phyloP scores from a whole-genome alignment of 73 alveolate species.

The Uronychia binucleata region DNA sequence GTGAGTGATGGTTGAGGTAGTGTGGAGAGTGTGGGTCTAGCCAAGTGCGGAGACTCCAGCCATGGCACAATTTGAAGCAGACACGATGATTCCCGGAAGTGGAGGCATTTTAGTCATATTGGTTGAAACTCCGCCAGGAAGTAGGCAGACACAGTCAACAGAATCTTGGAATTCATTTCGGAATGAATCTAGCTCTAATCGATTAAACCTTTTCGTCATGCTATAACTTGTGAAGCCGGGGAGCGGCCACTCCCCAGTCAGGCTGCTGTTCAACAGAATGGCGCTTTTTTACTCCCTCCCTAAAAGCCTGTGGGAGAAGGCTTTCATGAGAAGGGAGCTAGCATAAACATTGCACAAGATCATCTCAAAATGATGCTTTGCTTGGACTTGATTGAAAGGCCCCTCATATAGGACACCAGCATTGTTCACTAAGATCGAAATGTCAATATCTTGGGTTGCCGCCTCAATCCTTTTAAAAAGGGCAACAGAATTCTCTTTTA shows the following conservation, averaged over 20 bases:
- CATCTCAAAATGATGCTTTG: not conserved
- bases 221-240: conserved; percentile 3
- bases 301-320: not conserved
- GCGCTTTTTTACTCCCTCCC: conserved; percentile 22
- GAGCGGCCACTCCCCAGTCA: not conserved
- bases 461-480: conserved; percentile 19
- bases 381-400: not conserved
- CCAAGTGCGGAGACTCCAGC: too few species aligned
- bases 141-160: not conserved
- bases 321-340: conserved; percentile 4
- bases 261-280: not conserved
- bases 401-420: conserved; percentile 41
- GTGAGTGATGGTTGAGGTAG: too few species aligned
- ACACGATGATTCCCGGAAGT: not conserved
- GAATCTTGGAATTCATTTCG: not conserved
- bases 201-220: not conserved
- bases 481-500: conserved; percentile 11
- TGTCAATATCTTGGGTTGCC: conserved; percentile 52
- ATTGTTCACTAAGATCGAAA: conserved; percentile 65
- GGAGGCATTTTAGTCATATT: not conserved
- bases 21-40: too few species aligned
- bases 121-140: not conserved
- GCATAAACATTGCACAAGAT: conserved; percentile 6
- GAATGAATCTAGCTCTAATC: not conserved
- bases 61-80: not conserved